phyloP scores from a whole-genome alignment of 495 filamentous ascomycete species.

The Jackrogersella multiformis region DNA sequence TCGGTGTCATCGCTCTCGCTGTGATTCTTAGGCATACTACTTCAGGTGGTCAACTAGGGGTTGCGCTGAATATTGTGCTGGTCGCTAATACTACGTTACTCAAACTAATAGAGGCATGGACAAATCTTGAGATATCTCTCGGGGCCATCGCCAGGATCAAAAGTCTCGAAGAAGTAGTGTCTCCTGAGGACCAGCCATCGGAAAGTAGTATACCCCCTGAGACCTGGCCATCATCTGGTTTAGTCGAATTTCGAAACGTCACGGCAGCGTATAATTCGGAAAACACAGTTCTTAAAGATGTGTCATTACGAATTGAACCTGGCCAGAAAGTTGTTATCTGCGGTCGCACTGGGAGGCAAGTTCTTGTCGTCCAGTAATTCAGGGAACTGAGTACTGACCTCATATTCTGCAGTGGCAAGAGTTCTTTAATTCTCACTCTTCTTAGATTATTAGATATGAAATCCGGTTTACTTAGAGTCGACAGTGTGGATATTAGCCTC shows the following conservation, averaged over 20 bases:
- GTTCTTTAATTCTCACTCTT: slow-evolving; percentile 50
- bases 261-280: slow-evolving; percentile 49
- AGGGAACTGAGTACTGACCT: slow-evolving; percentile 2
- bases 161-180: slow-evolving; percentile 59
- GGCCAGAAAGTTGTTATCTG: slow-evolving; percentile 68
- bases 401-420: slow-evolving; percentile 50
- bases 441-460: slow-evolving; percentile 49
- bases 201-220: slow-evolving; percentile 61
- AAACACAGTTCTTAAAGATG: slow-evolving; percentile 49
- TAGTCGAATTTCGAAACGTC: slow-evolving; percentile 56
- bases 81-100: slow-evolving; percentile 47
- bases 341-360: slow-evolving; percentile 48
- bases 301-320: slow-evolving; percentile 60
- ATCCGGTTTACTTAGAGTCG: slow-evolving; percentile 55
- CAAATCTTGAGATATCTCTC: slow-evolving; percentile 53
- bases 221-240: slow-evolving; percentile 56
- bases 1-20: slow-evolving; percentile 52
- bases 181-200: slow-evolving; percentile 56
- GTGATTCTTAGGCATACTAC: slow-evolving; percentile 46
- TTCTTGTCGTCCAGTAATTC: not conserved
- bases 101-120: slow-evolving; percentile 51
- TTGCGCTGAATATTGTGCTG: slow-evolving; percentile 53
- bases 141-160: slow-evolving; percentile 64
- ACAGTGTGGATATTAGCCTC: slow-evolving; percentile 55
- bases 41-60: slow-evolving; percentile 49